phyloP scores from a whole-genome alignment of 805 yeast genomes.

The Lipomyces yamadae region DNA sequence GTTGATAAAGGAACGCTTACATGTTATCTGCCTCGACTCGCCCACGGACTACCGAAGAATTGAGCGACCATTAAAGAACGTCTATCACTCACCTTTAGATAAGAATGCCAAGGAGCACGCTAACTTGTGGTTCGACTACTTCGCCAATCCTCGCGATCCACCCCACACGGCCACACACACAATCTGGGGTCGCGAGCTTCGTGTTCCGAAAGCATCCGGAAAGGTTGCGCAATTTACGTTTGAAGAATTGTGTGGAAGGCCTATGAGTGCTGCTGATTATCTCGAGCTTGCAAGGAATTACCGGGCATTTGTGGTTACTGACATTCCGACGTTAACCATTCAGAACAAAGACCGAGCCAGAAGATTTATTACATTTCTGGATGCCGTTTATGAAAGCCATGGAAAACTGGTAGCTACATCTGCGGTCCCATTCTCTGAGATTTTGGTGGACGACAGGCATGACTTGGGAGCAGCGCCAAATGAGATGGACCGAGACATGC shows the following conservation, averaged over 20 bases:
- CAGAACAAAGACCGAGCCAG: conserved; percentile 82
- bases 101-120: conserved; percentile 64
- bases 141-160: conserved; percentile 55
- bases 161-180: conserved; percentile 46
- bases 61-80: conserved; percentile 79
- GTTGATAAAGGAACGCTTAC: conserved; percentile 69
- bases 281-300: conserved; percentile 77
- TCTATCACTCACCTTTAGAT: conserved; percentile 73
- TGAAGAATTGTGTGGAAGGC: conserved; percentile 81
- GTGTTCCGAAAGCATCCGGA: conserved; percentile 76
- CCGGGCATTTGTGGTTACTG: conserved; percentile 83
- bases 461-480: conserved; percentile 52
- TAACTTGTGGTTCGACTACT: conserved; percentile 77
- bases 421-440: conserved; percentile 79
- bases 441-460: conserved; percentile 68
- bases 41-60: conserved; percentile 93
- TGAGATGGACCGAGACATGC: conserved; percentile 56
- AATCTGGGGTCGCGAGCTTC: conserved; percentile 88
- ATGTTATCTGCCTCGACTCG: conserved; percentile 80
- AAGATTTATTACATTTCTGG: conserved; percentile 90
- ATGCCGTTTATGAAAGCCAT: conserved; percentile 92
- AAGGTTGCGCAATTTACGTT: conserved; percentile 89
- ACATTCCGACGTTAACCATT: conserved; percentile 83
- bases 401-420: conserved; percentile 88
- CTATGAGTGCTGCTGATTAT: conserved; percentile 93